phyloP scores from a whole-genome alignment of 371 early-diverging fungal genomes.

The Mucor saturninus region DNA sequence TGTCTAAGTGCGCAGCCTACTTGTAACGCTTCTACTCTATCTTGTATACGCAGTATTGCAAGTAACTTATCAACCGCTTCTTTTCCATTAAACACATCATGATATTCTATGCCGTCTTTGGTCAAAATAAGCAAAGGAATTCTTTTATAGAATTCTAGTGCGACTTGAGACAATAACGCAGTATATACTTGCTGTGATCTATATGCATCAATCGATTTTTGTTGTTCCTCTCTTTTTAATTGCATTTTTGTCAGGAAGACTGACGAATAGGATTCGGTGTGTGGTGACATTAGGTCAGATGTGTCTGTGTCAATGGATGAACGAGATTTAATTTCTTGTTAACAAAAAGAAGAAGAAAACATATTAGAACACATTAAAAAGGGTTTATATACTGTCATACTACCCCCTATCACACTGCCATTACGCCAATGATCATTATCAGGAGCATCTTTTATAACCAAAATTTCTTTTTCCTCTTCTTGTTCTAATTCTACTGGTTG shows the following conservation, averaged over 20 bases:
- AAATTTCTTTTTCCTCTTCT: conserved; percentile 1
- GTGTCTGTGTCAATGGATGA: conserved; percentile 21
- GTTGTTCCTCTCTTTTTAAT: conserved; percentile 38
- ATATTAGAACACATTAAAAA: background rate
- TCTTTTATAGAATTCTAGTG: conserved; percentile 66
- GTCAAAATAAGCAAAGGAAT: conserved; percentile 48
- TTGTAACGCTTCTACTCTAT: conserved; percentile 66
- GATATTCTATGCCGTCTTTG: conserved; percentile 81
- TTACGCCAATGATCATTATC: conserved; percentile 18
- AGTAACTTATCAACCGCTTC: conserved; percentile 66
- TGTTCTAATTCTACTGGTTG: conserved; percentile 17
- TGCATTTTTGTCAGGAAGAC: conserved; percentile 36
- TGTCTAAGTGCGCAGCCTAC: conserved; percentile 72
- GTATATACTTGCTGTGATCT: conserved; percentile 12
- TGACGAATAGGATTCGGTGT: conserved; percentile 9
- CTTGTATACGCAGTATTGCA: conserved; percentile 16
- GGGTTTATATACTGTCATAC: background rate
- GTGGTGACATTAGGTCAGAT: conserved; percentile 7
- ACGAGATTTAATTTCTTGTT: conserved; percentile 5
- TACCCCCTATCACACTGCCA: conserved; percentile 15
- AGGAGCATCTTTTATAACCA: background rate
- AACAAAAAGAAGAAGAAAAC: conserved; percentile 4
- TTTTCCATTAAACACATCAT: conserved; percentile 76
- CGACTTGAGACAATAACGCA: conserved; percentile 80
- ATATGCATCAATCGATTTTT: conserved; percentile 45